Conservation (phyloP, 1,284 basidiomycete genomes). For the Sanguinoderma infundibulare region DNA sequence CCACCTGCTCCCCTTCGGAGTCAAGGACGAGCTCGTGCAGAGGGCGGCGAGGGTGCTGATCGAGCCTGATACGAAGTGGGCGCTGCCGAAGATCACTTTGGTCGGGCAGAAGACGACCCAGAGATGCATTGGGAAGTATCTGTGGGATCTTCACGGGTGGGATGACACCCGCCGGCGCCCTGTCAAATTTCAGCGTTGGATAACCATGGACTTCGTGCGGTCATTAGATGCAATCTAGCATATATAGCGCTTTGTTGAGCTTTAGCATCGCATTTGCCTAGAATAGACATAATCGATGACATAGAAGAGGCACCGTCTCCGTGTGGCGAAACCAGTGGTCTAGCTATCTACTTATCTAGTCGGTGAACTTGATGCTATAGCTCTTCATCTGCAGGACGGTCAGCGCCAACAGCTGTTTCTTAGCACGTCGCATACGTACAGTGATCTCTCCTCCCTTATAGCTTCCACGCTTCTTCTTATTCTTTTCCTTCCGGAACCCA, state of each 20-base stretch:
- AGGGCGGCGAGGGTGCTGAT: constrained; percentile 36
- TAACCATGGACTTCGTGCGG: constrained; percentile 51
- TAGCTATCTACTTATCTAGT: constrained; percentile 34
- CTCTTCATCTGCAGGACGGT: constrained; percentile 62
- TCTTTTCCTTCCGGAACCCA: constrained; percentile 98
- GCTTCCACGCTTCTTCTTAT: constrained; percentile 97
- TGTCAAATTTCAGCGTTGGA: constrained; percentile 41
- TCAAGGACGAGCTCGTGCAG: constrained; percentile 9
- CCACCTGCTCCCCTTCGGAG: constrained; percentile 40
- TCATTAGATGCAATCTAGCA: constrained; percentile 44
- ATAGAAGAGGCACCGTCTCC: background rate
- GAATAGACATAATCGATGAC: background rate
- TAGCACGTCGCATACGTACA: constrained; percentile 46
- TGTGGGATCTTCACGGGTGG: constrained; percentile 13
- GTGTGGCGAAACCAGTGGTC: background rate
- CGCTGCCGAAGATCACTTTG: constrained; percentile 50
- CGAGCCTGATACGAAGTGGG: constrained; percentile 46
- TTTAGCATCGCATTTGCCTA: no score
- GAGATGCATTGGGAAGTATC: constrained; percentile 16
- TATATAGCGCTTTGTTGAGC: no score
- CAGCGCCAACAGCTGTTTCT: constrained; percentile 3
- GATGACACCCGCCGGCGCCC: background rate
- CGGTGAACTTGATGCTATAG: constrained; percentile 85
- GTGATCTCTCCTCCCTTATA: constrained; percentile 94
- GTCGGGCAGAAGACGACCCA: constrained; percentile 1